phyloP scores from a whole-genome alignment of 345 rosid species.

The Crucihimalaya himalaica region DNA sequence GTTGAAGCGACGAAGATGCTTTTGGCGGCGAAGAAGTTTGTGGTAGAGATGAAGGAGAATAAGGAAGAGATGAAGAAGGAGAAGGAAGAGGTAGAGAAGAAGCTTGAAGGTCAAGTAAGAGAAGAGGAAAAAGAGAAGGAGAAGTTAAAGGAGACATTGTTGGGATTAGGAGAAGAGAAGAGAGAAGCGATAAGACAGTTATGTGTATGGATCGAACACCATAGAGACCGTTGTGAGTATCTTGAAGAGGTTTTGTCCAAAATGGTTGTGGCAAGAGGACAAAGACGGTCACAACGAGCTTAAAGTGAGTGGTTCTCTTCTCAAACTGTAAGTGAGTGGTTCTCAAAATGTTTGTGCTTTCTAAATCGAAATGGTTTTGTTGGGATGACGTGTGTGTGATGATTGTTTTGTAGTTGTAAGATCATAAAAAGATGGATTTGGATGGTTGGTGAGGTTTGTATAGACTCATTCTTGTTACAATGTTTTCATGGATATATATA shows the following conservation, averaged over 20 bases:
- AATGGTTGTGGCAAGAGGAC: conserved; percentile 33
- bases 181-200: conserved; percentile 86
- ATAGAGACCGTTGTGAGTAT: conserved; percentile 56
- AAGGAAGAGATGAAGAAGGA: conserved; percentile 37
- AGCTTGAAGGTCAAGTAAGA: conserved; percentile 49
- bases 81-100: conserved; percentile 44
- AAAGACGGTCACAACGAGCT: conserved; percentile 26
- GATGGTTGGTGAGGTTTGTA: conserved; percentile 15
- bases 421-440: conserved; percentile 20
- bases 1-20: conserved; percentile 48
- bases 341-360: conserved; percentile 17
- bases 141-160: conserved; percentile 46
- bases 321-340: conserved; percentile 1
- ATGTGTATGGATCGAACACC: conserved; percentile 81
- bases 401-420: conserved; percentile 24
- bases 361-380: neutral
- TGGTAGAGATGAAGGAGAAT: conserved; percentile 44
- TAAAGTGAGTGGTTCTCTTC: conserved; percentile 9
- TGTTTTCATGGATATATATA: neutral
- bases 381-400: neutral
- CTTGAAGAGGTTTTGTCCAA: conserved; percentile 39
- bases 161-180: conserved; percentile 70
- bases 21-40: conserved; percentile 49
- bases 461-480: neutral
- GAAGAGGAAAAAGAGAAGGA: conserved; percentile 57